Evolutionary conservation across 202 grass and related monocot species (phyloP).

Genomic region (Carex arenaria): DNA sequence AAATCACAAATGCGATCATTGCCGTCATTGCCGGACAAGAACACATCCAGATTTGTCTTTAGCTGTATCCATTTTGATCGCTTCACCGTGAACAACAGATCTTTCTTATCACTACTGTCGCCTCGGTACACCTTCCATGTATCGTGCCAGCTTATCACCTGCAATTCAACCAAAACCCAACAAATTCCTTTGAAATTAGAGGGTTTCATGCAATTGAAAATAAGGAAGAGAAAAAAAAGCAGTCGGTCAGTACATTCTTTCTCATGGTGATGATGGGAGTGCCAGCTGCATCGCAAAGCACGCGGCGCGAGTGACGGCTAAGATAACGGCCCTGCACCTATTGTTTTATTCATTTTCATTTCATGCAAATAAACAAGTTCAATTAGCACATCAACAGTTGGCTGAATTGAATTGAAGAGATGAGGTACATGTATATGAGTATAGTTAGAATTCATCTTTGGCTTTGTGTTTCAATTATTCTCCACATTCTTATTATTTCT

Average conservation of each 20-base stretch:
- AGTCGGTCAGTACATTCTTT: constrained; percentile 19
- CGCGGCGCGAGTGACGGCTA: constrained; percentile 31
- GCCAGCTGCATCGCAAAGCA: constrained; percentile 36
- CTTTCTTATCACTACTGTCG: constrained; percentile 24
- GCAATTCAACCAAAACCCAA: background rate
- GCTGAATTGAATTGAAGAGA: too few species aligned
- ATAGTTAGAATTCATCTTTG: too few species aligned
- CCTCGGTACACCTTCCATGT: constrained; percentile 54
- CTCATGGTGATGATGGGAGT: constrained; percentile 40
- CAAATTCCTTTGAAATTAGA: too few species aligned
- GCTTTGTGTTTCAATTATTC: too few species aligned
- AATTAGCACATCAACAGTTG: too few species aligned
- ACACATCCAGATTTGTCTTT: constrained; percentile 55
- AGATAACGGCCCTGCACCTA: constrained; percentile 5
- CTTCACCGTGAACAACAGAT: constrained; percentile 46
- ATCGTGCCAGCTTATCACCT: constrained; percentile 47
- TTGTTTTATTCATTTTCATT: background rate
- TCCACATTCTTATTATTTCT: too few species aligned
- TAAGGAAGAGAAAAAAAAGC: too few species aligned
- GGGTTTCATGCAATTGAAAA: too few species aligned
- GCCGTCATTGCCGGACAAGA: constrained; percentile 57
- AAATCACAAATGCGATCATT: constrained; percentile 46
- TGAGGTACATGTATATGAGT: too few species aligned
- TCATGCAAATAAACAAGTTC: too few species aligned
- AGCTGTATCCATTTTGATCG: constrained; percentile 38